These are phyloP conservation scores for Chlamydomonas sp. DNA, from an alignment of 139 green algal genomes.

Conservation along the genomic window DNA sequence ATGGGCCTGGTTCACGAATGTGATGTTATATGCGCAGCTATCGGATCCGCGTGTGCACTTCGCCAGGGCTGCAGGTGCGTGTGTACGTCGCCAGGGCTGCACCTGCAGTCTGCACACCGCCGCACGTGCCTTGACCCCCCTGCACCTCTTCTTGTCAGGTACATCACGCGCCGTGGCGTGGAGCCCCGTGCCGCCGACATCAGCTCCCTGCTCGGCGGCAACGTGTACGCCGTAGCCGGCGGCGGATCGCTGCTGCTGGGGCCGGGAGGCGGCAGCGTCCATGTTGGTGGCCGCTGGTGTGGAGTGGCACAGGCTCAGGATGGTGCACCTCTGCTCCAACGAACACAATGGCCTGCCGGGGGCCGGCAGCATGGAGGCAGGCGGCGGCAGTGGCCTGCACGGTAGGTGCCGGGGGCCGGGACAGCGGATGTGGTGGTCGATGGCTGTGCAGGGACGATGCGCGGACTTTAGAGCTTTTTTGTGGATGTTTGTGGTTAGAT, in stretches of 20 bases:
- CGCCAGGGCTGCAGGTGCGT: no score
- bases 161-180: slow-evolving; percentile 20
- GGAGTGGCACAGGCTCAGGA: slow-evolving; percentile 73
- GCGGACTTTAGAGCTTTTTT: no score
- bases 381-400: neutral
- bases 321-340: neutral
- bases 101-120: no score
- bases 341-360: neutral
- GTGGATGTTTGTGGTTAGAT: no score
- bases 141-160: neutral
- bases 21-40: no score
- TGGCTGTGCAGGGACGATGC: no score
- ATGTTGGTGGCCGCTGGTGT: slow-evolving; percentile 81
- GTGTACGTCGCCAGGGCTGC: no score
- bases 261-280: slow-evolving; percentile 47
- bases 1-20: no score
- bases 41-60: no score
- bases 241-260: neutral
- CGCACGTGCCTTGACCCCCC: no score
- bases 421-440: neutral
- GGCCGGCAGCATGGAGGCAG: neutral
- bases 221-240: slow-evolving; percentile 4
- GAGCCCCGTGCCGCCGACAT: slow-evolving; percentile 26
- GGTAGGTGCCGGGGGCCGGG: neutral
- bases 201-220: slow-evolving; percentile 19